Base-by-base conservation (phyloP, 805 yeast genomes). In the Kregervanrija fluxuum region DNA sequence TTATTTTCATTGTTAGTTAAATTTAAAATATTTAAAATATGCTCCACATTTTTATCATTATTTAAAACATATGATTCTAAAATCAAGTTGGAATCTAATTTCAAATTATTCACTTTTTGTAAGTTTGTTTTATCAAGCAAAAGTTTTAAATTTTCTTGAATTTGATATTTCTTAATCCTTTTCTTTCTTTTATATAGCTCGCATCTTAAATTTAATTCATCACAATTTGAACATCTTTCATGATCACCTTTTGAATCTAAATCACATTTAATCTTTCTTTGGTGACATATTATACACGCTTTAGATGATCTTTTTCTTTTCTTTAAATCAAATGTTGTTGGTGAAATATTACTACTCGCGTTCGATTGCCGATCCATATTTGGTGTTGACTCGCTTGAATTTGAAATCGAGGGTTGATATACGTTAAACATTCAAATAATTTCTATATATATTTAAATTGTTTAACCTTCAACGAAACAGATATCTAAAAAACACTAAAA, bases 221-320 rank as follows among this genome's bases (percentile, higher is more conserved):
- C 68, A 56, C 88, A 82, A 59, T 82, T 81, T 30, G 85, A 74
- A 56, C 83, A 77, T 1, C 81, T 81, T 4, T 49, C 37, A 8
- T 52, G 54, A 9, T 42, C 45, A 56, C 69, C 65, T 43, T 68
- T 73, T 22, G 64, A 61, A 11, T 70, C 82, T 12, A 82, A 82
- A 53, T 80, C 85, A 61, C 91, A 83, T 28, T 89, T 72, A n/a
- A 83, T 89, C 53, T 83, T 83, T 28, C 90, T 68, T 4, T 80
- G 71, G 46, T 85, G 80, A 56, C 90, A 84, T 22, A 82, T 83
- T 35, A 74, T 77, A 56, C 89, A 82, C 4, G 88, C 88, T 35
- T 84, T 62, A 9, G 82, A 64, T 1, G 86, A 82, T 42, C 88
- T 65, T 39, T 83, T 75, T 46, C 77, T 57, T 48, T 71, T 74